Percentiles rank a stretch among this genome's conserved stretches.
phyloP scores from a whole-genome alignment of 208 protist genomes.

The Trypanosoma congolense region DNA sequence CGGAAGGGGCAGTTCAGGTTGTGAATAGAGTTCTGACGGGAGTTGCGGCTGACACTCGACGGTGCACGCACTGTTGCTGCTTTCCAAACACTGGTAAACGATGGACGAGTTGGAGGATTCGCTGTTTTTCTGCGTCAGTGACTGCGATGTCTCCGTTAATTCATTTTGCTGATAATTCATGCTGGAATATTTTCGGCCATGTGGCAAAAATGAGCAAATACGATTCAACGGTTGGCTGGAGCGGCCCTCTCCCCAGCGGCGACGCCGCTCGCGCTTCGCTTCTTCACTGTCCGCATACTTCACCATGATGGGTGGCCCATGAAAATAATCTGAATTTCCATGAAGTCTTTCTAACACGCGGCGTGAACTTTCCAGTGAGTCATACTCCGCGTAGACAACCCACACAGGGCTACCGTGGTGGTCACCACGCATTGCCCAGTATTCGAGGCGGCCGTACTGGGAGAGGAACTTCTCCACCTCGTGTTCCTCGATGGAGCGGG shows the following conservation, averaged over 20 bases:
- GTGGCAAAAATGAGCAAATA: constrained; percentile 8
- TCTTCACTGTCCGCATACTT: constrained; percentile 83
- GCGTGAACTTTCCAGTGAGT: constrained; percentile 55
- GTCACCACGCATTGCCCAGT: constrained; percentile 86
- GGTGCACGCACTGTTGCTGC: no score
- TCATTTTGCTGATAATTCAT: no score
- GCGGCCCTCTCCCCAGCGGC: constrained; percentile 43
- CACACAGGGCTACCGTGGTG: constrained; percentile 75
- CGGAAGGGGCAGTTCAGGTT: no score
- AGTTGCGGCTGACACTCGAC: no score
- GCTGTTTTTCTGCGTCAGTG: no score
- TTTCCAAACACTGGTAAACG: no score
- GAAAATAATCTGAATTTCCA: constrained; percentile 65
- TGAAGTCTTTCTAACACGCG: constrained; percentile 61
- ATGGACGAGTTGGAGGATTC: no score
- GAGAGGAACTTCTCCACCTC: constrained; percentile 70
- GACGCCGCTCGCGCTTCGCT: constrained; percentile 70
- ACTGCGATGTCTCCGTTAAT: no score
- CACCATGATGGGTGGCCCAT: constrained; percentile 51
- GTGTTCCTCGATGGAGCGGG: constrained; percentile 36
- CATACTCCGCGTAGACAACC: constrained; percentile 83
- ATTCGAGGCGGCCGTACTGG: constrained; percentile 64
- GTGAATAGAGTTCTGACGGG: no score
- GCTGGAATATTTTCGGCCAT: no score
- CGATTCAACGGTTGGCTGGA: constrained; percentile 2